Conservation (phyloP, 805 yeast genomes). For the Starmerella bombi region DNA sequence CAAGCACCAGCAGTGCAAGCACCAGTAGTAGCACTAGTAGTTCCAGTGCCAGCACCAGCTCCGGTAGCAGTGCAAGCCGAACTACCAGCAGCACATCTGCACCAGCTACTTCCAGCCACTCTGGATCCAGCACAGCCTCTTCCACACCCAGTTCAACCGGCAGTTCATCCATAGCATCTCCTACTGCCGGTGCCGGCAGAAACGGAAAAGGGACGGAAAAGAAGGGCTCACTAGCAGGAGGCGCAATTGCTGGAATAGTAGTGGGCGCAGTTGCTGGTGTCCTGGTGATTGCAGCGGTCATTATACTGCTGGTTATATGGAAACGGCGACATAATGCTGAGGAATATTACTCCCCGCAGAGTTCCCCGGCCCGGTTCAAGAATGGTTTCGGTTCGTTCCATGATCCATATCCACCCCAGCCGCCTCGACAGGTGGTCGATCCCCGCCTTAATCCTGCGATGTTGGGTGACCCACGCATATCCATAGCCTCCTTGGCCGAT, state of each 20-base stretch:
- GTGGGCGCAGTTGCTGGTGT: constrained; percentile 40
- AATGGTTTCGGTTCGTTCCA: constrained; percentile 18
- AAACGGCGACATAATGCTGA: constrained; percentile 37
- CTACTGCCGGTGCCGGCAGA: background rate
- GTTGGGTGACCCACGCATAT: constrained; percentile 62
- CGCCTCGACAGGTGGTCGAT: constrained; percentile 33
- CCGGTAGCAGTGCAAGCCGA: background rate
- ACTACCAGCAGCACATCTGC: constrained; percentile 6
- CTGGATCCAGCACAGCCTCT: constrained; percentile 1
- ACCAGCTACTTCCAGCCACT: background rate
- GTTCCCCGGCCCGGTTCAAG: constrained; percentile 23
- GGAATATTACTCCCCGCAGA: constrained; percentile 26
- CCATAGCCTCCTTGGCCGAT: constrained; percentile 79
- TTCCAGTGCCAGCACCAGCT: background rate
- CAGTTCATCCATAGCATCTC: constrained; percentile 14
- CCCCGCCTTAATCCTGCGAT: constrained; percentile 61
- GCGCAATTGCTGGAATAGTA: constrained; percentile 53
- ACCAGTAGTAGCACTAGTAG: background rate
- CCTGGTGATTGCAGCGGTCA: constrained; percentile 28
- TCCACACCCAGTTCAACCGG: constrained; percentile 21
- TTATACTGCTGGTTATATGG: constrained; percentile 34
- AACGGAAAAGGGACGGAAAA: background rate
- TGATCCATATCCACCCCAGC: constrained; percentile 17
- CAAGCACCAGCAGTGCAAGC: background rate
- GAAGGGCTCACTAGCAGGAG: constrained; percentile 25